These are phyloP conservation scores for Nannochloropsis salina DNA, from an alignment of 108 stramenopile species.

Conservation along the genomic window DNA sequence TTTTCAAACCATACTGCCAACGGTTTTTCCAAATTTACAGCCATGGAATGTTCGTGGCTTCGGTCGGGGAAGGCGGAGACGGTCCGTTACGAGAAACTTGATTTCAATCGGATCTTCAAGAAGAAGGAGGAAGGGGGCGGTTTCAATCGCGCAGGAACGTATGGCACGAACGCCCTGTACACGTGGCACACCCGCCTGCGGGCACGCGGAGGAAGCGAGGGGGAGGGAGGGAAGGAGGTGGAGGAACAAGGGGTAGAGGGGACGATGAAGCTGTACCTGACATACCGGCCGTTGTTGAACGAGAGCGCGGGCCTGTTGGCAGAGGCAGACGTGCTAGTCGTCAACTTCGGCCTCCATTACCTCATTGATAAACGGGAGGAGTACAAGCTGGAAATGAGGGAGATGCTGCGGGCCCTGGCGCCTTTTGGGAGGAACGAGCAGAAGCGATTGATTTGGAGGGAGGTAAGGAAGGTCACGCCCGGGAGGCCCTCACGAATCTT, in stretches of 20 bases:
- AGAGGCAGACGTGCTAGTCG: background rate
- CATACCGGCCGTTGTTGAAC: background rate
- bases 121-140: background rate
- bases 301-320: background rate
- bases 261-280: conserved; percentile 5
- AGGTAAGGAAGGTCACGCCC: background rate
- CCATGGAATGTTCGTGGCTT: background rate
- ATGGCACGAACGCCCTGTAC: background rate
- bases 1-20: too few species aligned
- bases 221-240: background rate
- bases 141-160: background rate
- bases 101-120: background rate
- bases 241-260: background rate
- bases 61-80: conserved; percentile 11
- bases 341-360: background rate
- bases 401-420: background rate
- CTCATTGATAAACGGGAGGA: background rate
- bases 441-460: conserved; percentile 9
- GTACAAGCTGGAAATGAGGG: background rate
- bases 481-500: too few species aligned
- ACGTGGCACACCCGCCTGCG: background rate
- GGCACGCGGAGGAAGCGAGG: background rate
- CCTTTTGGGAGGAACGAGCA: background rate
- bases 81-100: background rate
- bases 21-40: background rate